phyloP scores from a whole-genome alignment of 73 alveolate genomes.

The Paramecium caudatum region DNA sequence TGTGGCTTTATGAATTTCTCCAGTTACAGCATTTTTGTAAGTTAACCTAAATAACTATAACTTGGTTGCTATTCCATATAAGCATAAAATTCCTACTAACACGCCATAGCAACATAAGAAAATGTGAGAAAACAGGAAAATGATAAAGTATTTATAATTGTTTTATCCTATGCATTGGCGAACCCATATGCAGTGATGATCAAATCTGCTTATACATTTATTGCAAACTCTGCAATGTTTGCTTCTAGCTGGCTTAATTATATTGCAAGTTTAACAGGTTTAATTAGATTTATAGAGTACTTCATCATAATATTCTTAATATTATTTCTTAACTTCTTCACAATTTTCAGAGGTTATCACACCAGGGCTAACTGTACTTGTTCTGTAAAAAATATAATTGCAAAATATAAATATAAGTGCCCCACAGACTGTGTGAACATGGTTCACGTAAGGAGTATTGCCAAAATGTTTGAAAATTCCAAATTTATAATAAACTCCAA shows the following conservation, averaged over 20 bases:
- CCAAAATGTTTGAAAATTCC: slow-evolving; percentile 66
- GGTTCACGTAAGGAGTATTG: slow-evolving; percentile 36
- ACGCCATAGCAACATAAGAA: slow-evolving; percentile 67
- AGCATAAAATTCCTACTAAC: slow-evolving; percentile 64
- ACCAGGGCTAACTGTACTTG: slow-evolving; percentile 73
- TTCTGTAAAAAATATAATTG: slow-evolving; percentile 56
- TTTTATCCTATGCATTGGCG: slow-evolving; percentile 72
- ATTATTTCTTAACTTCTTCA: slow-evolving; percentile 53
- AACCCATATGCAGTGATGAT: slow-evolving; percentile 93
- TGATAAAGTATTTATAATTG: slow-evolving; percentile 68
- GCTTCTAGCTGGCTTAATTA: slow-evolving; percentile 81
- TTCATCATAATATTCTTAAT: slow-evolving; percentile 69
- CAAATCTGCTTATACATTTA: slow-evolving; percentile 89
- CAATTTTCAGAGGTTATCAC: slow-evolving; percentile 54
- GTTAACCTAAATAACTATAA: slow-evolving; percentile 27
- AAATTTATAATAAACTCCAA: slow-evolving; percentile 19
- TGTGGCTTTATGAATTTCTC: slow-evolving; percentile 40
- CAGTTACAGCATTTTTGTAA: slow-evolving; percentile 62
- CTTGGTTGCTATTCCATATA: slow-evolving; percentile 48
- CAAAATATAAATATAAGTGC: slow-evolving; percentile 60
- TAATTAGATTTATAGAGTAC: slow-evolving; percentile 57
- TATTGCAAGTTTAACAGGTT: slow-evolving; percentile 61
- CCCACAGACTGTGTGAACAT: slow-evolving; percentile 30
- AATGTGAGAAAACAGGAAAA: slow-evolving; percentile 57
- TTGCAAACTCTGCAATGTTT: slow-evolving; percentile 90